phyloP scores from a whole-genome alignment of 2,329 filamentous ascomycete genomes.

The Xylariaceae sp. region DNA sequence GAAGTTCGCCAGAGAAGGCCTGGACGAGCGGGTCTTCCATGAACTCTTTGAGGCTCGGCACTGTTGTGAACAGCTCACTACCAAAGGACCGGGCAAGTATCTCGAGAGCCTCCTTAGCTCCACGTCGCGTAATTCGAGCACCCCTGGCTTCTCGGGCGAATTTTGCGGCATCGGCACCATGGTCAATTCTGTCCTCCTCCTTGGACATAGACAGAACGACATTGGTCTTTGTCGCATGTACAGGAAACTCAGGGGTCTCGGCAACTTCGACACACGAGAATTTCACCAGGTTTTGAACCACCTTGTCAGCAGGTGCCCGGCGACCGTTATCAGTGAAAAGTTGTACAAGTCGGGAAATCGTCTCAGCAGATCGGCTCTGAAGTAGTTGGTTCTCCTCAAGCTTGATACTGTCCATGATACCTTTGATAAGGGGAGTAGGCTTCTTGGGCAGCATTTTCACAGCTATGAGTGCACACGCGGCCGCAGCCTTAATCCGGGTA shows the following conservation, averaged over 20 bases:
- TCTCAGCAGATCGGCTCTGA: constrained; percentile 78
- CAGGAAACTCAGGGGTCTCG: constrained; percentile 90
- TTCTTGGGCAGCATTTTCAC: constrained; percentile 87
- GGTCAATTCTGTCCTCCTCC: constrained; percentile 91
- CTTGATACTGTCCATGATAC: constrained; percentile 97
- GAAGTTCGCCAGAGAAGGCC: constrained; percentile 68
- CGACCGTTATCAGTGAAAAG: constrained; percentile 77
- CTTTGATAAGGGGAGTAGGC: constrained; percentile 86
- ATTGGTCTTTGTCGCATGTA: constrained; percentile 71
- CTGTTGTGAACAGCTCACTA: constrained; percentile 67
- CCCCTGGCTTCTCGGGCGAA: constrained; percentile 86
- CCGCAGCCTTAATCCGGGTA: constrained; percentile 76
- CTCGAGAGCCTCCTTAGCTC: constrained; percentile 90
- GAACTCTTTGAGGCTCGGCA: constrained; percentile 73
- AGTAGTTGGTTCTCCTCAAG: constrained; percentile 86
- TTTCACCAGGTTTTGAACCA: constrained; percentile 91
- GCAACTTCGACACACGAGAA: constrained; percentile 97
- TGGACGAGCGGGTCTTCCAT: constrained; percentile 76
- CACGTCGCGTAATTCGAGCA: constrained; percentile 82
- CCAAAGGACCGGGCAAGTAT: constrained; percentile 79
- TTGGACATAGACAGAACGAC: constrained; percentile 91
- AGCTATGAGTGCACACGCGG: constrained; percentile 83
- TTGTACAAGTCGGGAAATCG: constrained; percentile 79
- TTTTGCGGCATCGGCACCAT: constrained; percentile 74
- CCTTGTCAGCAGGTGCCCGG: constrained; percentile 84